Evolutionary conservation across 441 rosid species (phyloP).

Genomic region (Brassica hybrid): DNA sequence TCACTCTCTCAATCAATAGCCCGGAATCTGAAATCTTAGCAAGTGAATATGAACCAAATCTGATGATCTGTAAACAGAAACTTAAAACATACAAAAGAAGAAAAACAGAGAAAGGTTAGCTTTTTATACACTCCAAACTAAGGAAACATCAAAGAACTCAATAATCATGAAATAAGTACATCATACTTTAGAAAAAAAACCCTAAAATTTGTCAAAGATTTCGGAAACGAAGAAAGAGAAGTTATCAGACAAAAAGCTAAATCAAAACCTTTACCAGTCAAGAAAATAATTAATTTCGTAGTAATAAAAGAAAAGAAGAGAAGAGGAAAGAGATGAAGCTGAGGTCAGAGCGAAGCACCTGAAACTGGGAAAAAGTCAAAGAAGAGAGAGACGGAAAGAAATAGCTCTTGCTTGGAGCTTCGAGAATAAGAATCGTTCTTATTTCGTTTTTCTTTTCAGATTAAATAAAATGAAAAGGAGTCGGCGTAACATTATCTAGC

Average conservation of each 20-base stretch:
- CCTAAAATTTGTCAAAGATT: neutral
- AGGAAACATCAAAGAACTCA: neutral
- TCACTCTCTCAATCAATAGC: conserved; percentile 10
- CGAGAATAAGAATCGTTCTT: conserved; percentile 18
- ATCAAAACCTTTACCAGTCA: neutral
- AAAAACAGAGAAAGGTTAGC: conserved; percentile 20
- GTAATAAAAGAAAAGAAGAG: neutral
- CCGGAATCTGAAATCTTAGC: conserved; percentile 15
- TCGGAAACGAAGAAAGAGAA: neutral
- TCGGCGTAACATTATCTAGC: conserved; percentile 1
- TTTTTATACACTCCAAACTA: conserved; percentile 1
- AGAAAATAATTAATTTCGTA: neutral
- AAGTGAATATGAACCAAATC: conserved; percentile 1
- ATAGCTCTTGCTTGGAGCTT: neutral
- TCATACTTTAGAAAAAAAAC: neutral
- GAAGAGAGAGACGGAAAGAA: conserved; percentile 1
- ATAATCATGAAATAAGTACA: neutral
- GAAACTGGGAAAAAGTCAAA: conserved; percentile 22
- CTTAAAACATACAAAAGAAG: neutral
- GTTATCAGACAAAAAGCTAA: neutral
- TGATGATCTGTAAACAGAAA: conserved; percentile 26
- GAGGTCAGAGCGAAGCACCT: conserved; percentile 33
- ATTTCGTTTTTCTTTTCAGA: neutral
- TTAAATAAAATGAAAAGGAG: neutral
- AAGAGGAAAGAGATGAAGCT: conserved; percentile 18